Evolutionary conservation across 2,329 filamentous ascomycete species (phyloP), one percentile per base, ranked within the genome.

Genomic region (Calonectria hawksworthii): DNA sequence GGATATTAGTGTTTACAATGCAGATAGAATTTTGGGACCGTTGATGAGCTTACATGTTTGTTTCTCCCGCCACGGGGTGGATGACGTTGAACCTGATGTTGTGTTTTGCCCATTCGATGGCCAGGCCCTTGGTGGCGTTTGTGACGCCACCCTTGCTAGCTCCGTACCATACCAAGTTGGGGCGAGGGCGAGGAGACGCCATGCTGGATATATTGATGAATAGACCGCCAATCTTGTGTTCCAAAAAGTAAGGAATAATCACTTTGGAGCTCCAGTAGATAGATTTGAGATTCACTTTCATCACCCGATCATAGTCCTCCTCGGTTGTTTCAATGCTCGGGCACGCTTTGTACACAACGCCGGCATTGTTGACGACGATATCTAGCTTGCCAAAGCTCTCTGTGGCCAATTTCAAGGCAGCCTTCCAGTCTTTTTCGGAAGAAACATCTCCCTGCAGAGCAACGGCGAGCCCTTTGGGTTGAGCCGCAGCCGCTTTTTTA

Each of bases 151-250:
- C 70, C 30, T 72, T 72, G 63, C 61, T 72, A 10, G 61, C 70
- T 21, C 70, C 70, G 9, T 72, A 72, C 61, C 59, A 72, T 16
- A 67, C 61, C 16, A 66, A 50, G 8, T 36, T 38, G 4, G 69
- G 69, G 2, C 69, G 59, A 16, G 61, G 59, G 5, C 61, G 38
- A 26, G 61, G 61, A 26, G 59, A 65, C 2, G 69, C 23, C 69
- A 72, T 66, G 50, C 59, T 66, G n/a, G 69, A 72, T n/a, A 66
- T 72, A 41, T 72, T 72, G 36, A 72, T 56, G n/a, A 72, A 72
- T 3, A 72, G 50, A 8, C 69, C 69, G 14, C 50, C 14, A 8
- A 51, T 54, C 9, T 67, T 28, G 9, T 66, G 13, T 7, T n/a
- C 32, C 4, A 66, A 4, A n/a, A 72, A 72, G 34, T 59, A 72